Percentiles rank a stretch among this genome's conserved stretches.
Evolutionary conservation across 768 basidiomycete species (phyloP).

Genomic region (Suillus brevipes): DNA sequence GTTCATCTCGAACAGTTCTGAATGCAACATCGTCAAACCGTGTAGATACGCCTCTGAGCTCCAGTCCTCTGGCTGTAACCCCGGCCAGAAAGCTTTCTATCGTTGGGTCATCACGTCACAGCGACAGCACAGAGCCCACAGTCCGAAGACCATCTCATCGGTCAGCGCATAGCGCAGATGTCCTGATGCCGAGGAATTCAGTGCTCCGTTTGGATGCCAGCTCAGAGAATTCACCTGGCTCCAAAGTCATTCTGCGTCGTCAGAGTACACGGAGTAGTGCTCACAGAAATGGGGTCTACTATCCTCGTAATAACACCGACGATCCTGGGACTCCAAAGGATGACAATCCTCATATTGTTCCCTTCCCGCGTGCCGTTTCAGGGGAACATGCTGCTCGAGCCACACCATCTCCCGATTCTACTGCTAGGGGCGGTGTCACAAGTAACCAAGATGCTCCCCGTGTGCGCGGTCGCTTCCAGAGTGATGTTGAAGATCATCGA

Average conservation of each 20-base stretch:
- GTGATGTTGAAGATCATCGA: slow-evolving; percentile 63
- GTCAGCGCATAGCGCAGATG: slow-evolving; percentile 63
- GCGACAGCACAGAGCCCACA: slow-evolving; percentile 48
- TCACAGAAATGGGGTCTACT: slow-evolving; percentile 48
- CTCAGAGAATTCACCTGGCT: slow-evolving; percentile 49
- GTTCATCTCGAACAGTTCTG: slow-evolving; percentile 31
- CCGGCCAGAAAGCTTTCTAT: slow-evolving; percentile 59
- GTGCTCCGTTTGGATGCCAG: slow-evolving; percentile 53
- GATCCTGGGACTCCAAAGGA: slow-evolving; percentile 35
- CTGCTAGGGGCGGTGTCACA: slow-evolving; percentile 33
- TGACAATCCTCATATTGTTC: slow-evolving; percentile 46
- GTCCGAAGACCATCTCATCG: slow-evolving; percentile 63
- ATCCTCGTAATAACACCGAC: slow-evolving; percentile 41
- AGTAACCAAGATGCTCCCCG: slow-evolving; percentile 43
- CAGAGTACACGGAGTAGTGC: slow-evolving; percentile 54
- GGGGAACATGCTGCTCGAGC: slow-evolving; percentile 43
- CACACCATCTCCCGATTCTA: slow-evolving; percentile 41
- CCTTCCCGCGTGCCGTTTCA: slow-evolving; percentile 65
- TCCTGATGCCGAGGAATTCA: slow-evolving; percentile 51
- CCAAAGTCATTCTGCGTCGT: slow-evolving; percentile 55
- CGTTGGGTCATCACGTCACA: slow-evolving; percentile 43
- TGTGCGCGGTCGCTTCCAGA: slow-evolving; percentile 62
- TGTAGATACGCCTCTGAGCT: slow-evolving; percentile 19
- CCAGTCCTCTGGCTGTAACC: slow-evolving; percentile 43
- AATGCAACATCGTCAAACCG: slow-evolving; percentile 18